Percentiles rank a stretch among this genome's conserved stretches.
phyloP scores from a whole-genome alignment of 148 eudicot species.

The Mesembryanthemum crystallinum region DNA sequence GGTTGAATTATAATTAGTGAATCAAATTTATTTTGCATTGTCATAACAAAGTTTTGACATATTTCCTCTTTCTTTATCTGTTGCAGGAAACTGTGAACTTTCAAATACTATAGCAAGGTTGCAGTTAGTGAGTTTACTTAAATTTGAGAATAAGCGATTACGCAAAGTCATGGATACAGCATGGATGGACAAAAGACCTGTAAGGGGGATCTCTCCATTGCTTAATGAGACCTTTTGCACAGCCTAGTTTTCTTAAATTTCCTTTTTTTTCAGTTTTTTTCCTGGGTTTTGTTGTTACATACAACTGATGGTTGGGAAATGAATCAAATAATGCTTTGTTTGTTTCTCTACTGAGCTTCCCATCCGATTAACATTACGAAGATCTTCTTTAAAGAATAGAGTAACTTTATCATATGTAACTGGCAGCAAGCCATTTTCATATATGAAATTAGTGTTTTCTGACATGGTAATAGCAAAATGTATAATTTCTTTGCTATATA shows the following conservation, averaged over 20 bases:
- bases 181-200: not conserved
- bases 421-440: not conserved
- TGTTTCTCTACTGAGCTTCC: not conserved
- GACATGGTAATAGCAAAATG: not conserved
- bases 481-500: not conserved
- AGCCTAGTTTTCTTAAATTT: conserved; percentile 9
- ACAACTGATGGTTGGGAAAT: not conserved
- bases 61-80: not conserved
- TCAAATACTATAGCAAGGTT: not conserved
- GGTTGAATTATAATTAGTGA: too few species aligned
- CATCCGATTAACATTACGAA: not conserved
- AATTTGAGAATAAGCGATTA: conserved; percentile 8
- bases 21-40: too few species aligned
- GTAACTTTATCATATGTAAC: not conserved
- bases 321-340: too few species aligned
- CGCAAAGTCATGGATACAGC: not conserved
- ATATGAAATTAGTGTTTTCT: not conserved
- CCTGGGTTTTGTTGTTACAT: not conserved
- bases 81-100: conserved; percentile 19
- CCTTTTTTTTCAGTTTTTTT: not conserved
- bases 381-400: not conserved
- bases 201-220: not conserved
- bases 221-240: not conserved
- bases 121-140: not conserved
- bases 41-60: too few species aligned